A percentile compares a stretch with the other conserved stretches of the same genome.
Conservation (phyloP, 805 yeast genomes). For the Ogataea wickerhamii region DNA sequence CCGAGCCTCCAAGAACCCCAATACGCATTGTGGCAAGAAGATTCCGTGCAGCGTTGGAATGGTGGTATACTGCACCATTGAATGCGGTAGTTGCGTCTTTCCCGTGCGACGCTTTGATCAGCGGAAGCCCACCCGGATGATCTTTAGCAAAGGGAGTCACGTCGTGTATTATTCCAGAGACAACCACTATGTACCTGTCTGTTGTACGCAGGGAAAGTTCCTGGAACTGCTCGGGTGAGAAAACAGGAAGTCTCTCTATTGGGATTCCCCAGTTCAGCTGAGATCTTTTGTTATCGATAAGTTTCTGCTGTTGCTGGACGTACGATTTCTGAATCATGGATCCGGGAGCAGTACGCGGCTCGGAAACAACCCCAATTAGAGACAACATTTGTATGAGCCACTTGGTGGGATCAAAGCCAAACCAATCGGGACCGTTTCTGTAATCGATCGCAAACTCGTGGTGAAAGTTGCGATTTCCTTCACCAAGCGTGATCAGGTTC, state of each 20-base stretch:
- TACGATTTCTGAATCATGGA: slow-evolving; percentile 66
- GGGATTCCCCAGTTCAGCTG: slow-evolving; percentile 93
- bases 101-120: slow-evolving; percentile 78
- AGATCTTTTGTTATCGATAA: slow-evolving; percentile 71
- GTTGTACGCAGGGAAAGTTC: slow-evolving; percentile 32
- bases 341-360: slow-evolving; percentile 52
- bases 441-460: slow-evolving; percentile 94
- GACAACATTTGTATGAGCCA: slow-evolving; percentile 57
- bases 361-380: slow-evolving; percentile 54
- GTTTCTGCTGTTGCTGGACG: slow-evolving; percentile 79
- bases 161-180: slow-evolving; percentile 90
- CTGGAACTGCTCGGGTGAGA: slow-evolving; percentile 45
- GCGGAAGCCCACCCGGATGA: slow-evolving; percentile 90
- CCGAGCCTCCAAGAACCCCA: slow-evolving; percentile 80
- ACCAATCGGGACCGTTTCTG: slow-evolving; percentile 67
- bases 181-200: slow-evolving; percentile 60
- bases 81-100: slow-evolving; percentile 93
- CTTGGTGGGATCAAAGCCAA: slow-evolving; percentile 85
- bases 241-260: slow-evolving; percentile 76
- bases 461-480: slow-evolving; percentile 89
- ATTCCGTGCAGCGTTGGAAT: slow-evolving; percentile 90
- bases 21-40: slow-evolving; percentile 90
- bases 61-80: slow-evolving; percentile 91
- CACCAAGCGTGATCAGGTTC: slow-evolving; percentile 75
- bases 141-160: slow-evolving; percentile 85